Evolutionary conservation across 768 basidiomycete genomes (phyloP), one percentile per base, ranked within the genome.

Genomic region (Trametes cinnabarina): DNA sequence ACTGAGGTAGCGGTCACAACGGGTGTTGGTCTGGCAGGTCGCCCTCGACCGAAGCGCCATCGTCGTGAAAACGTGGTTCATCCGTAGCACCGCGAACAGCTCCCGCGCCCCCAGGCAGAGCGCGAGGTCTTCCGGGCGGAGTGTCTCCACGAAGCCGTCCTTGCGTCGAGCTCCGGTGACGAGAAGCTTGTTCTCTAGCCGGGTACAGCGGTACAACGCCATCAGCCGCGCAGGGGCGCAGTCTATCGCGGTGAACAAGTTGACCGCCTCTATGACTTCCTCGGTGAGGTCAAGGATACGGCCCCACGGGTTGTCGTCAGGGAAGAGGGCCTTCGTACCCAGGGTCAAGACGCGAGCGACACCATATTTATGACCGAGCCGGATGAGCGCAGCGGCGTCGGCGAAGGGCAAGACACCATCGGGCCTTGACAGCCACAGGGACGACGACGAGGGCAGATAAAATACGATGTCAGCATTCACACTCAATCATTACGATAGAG

Each of bases 281-380:
- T 22, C 22, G n/a, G 10, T 9, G 4, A 9, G 9, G 7, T 3
- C n/a, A 8, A 19, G 7, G 40, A n/a, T 9, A 20, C 40, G 40
- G 41, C 41, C 22, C 19, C 19, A 22, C 19, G 41, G 22, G 3
- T 22, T 19, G 6, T 20, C 19, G 41, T 17, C 19, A 22, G 41
- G 19, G 41, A 14, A 3, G 41, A 42, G 41, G 41, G 19, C 11
- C 19, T 35, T 26, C 14, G 51, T 17, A n/a, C 28, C 43, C 8
- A 42, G 26, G 4, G 10, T n/a, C 3, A 17, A 22, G 48, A 57
- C 37, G 34, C 23, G 49, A n/a, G 3, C 17, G 14, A 57, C 30
- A 2, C 49, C 51, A 47, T 61, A 61, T 23, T 61, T 61, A 39
- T 61, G 50, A 7, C 46, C 32, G n/a, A 61, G 30, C 11, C 60